These are phyloP conservation scores for Globisporangium viniferum DNA, from an alignment of 352 stramenopile species.

Conservation along the genomic window DNA sequence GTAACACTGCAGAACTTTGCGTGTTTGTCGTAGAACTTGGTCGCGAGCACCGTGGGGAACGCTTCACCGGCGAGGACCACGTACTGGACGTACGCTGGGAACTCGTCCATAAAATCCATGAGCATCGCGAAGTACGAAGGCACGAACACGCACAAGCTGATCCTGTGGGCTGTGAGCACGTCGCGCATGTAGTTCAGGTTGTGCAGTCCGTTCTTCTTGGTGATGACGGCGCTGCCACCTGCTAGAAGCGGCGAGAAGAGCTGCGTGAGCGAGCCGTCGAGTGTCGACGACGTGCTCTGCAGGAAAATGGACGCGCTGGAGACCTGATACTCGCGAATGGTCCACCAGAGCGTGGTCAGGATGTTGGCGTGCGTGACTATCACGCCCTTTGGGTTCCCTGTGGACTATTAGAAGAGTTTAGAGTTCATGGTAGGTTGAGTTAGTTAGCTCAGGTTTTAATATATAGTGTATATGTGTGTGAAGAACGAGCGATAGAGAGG, in stretches of 20 bases:
- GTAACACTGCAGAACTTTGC: not conserved
- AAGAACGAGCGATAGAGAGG: not conserved
- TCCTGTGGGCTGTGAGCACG: slow-evolving; percentile 20
- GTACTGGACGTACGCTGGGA: not conserved
- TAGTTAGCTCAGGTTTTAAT: not conserved
- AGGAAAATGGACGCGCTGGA: slow-evolving; percentile 53
- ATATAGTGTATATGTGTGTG: not conserved
- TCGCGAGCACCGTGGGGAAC: not conserved
- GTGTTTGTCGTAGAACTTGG: slow-evolving; percentile 1
- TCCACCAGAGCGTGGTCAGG: slow-evolving; percentile 57
- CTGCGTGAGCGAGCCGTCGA: slow-evolving; percentile 58
- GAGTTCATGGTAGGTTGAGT: not conserved
- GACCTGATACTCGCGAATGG: slow-evolving; percentile 51
- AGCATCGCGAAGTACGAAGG: slow-evolving; percentile 56
- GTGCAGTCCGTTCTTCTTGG: slow-evolving; percentile 17
- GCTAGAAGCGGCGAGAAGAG: slow-evolving; percentile 49
- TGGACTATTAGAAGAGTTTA: not conserved
- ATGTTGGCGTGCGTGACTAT: slow-evolving; percentile 57
- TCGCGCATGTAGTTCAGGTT: slow-evolving; percentile 37
- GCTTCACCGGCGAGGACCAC: slow-evolving; percentile 1
- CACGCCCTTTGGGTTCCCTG: slow-evolving; percentile 53
- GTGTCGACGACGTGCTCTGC: slow-evolving; percentile 55
- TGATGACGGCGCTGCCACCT: slow-evolving; percentile 21
- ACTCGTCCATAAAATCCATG: slow-evolving; percentile 32
- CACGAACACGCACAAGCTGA: slow-evolving; percentile 58